Conservation (phyloP, 1,139 yeast species). For the Saccharomyces hybrid region DNA sequence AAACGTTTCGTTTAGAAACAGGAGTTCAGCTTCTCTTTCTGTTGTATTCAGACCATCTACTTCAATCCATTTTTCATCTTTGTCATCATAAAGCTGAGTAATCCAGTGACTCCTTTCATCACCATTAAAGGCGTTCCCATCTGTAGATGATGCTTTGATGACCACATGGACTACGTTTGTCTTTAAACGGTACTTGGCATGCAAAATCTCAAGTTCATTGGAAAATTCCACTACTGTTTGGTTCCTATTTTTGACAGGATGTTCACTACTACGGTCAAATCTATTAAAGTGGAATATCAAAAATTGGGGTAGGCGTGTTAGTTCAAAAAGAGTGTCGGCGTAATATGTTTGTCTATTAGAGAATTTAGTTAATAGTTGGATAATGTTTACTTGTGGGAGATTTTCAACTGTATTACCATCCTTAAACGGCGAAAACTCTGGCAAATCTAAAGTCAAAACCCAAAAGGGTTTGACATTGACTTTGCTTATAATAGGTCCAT, state of each 20-base stretch:
- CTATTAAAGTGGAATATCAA: conserved; percentile 54
- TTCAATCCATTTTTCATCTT: conserved; percentile 47
- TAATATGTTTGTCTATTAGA: conserved; percentile 27
- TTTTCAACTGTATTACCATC: conserved; percentile 35
- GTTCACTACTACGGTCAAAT: conserved; percentile 35
- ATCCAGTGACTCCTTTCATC: conserved; percentile 42
- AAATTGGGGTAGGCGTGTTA: conserved; percentile 45
- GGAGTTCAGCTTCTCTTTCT: conserved; percentile 46
- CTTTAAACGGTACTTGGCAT: conserved; percentile 39
- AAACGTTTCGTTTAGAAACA: conserved; percentile 56
- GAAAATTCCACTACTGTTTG: conserved; percentile 62
- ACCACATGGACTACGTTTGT: conserved; percentile 46
- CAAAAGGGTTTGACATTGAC: conserved; percentile 42
- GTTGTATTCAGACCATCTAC: conserved; percentile 46
- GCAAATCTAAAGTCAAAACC: conserved; percentile 52
- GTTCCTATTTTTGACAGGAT: conserved; percentile 40
- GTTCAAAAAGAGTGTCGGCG: conserved; percentile 16
- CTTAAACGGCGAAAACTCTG: conserved; percentile 49
- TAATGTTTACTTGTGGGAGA: conserved; percentile 49
- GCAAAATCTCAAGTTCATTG: conserved; percentile 26
- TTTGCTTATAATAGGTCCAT: background rate
- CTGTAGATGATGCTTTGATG: conserved; percentile 6
- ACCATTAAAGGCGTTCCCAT: conserved; percentile 15
- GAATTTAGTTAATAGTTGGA: conserved; percentile 43
- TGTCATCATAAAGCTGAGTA: conserved; percentile 42